Conservation (phyloP, 164 flowering plant species). For the Tinospora cordifolia region DNA sequence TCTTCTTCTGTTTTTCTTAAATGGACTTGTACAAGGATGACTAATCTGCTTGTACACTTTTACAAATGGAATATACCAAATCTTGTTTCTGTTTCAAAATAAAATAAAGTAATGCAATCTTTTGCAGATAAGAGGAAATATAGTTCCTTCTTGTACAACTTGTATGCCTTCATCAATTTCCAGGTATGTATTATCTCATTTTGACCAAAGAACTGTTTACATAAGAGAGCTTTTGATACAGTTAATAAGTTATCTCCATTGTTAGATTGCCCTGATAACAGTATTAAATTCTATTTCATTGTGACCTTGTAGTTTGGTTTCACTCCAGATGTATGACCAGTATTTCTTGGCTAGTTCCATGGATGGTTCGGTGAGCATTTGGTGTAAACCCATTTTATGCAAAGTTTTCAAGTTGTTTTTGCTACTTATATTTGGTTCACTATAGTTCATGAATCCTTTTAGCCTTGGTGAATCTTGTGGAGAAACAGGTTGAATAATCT, state of each 20-base stretch:
- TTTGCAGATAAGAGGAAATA: slow-evolving; percentile 63
- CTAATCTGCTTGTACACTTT: background rate
- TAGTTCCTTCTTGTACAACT: slow-evolving; percentile 31
- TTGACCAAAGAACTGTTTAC: background rate
- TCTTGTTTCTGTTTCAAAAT: too few relatives aligned
- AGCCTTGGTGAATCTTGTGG: too few relatives aligned
- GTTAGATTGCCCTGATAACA: too few relatives aligned
- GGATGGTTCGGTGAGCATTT: slow-evolving; percentile 83
- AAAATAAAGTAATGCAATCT: background rate
- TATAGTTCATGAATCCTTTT: background rate
- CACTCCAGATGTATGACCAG: slow-evolving; percentile 58
- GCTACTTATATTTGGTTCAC: background rate
- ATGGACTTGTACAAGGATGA: background rate
- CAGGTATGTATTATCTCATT: slow-evolving; percentile 39
- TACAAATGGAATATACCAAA: too few relatives aligned
- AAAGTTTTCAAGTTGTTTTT: background rate
- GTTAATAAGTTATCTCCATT: too few relatives aligned
- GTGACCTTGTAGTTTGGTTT: slow-evolving; percentile 42
- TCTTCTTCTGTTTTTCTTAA: background rate
- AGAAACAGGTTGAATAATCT: too few relatives aligned
- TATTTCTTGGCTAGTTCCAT: slow-evolving; percentile 92
- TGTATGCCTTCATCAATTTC: slow-evolving; percentile 73
- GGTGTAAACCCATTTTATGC: background rate
- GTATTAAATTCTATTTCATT: background rate
- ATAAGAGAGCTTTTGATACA: background rate